Conservation (phyloP, 2,329 filamentous ascomycete species). For the Aspergillus bombycis region DNA sequence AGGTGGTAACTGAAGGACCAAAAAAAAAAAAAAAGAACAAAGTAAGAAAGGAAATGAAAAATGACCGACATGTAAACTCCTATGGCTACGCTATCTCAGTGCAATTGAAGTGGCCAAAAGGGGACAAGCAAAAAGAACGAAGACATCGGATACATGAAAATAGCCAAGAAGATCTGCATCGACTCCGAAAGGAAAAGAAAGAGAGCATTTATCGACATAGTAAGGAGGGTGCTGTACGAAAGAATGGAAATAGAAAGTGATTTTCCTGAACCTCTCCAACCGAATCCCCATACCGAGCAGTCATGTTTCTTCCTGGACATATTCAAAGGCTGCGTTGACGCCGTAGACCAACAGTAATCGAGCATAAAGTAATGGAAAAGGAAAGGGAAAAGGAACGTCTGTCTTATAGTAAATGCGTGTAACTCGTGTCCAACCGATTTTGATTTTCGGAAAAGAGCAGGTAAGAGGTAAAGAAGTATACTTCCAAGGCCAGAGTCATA, state of each 20-base stretch:
- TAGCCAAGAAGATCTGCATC: conserved; percentile 11
- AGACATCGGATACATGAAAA: conserved; percentile 13
- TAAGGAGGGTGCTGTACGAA: not conserved
- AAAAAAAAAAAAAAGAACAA: not conserved
- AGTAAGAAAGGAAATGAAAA: conserved; percentile 9
- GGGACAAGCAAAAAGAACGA: conserved; percentile 6
- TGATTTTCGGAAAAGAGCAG: conserved; percentile 2
- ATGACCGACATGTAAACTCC: conserved; percentile 14
- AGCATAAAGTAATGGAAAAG: conserved; percentile 3
- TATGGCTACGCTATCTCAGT: conserved; percentile 20
- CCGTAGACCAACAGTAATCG: conserved; percentile 14
- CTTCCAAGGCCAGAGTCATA: not conserved
- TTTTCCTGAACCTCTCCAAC: not conserved
- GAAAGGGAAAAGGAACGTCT: conserved; percentile 14
- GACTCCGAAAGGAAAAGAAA: conserved; percentile 1
- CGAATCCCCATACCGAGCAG: not conserved
- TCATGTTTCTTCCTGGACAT: conserved; percentile 4
- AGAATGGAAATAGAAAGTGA: not conserved
- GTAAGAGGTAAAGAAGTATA: not conserved
- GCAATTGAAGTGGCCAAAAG: conserved; percentile 13
- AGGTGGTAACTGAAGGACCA: not conserved
- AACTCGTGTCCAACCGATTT: conserved; percentile 19
- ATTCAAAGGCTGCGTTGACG: conserved; percentile 16
- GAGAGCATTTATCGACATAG: conserved; percentile 5
- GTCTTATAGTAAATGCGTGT: conserved; percentile 21